Evolutionary conservation across 306 rosid genomes (phyloP).

Genomic region (Trichosanthes cucumerina): DNA sequence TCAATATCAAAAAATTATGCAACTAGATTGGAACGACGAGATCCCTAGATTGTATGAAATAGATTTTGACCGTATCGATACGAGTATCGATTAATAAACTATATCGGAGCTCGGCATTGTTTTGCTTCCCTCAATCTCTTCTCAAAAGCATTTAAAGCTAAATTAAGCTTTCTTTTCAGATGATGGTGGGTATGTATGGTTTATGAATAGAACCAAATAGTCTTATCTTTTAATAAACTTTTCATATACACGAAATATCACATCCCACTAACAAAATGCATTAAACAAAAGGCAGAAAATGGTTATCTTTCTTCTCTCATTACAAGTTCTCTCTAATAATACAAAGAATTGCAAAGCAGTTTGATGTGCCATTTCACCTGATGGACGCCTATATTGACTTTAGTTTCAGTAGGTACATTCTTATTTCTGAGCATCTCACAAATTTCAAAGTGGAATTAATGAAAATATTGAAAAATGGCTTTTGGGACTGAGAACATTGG

Average conservation of each 20-base stretch:
- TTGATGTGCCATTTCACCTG: conserved; percentile 14
- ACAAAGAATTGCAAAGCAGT: not conserved
- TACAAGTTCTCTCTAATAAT: not conserved
- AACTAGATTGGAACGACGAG: not conserved
- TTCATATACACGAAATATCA: not conserved
- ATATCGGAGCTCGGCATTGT: not conserved
- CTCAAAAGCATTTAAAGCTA: not conserved
- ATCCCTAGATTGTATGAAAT: not conserved
- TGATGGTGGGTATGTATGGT: not conserved
- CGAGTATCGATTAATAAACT: too few species aligned
- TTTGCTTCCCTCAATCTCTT: not conserved
- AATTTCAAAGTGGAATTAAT: not conserved
- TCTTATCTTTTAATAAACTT: not conserved
- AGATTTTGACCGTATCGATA: not conserved
- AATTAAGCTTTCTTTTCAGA: not conserved
- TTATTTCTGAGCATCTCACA: not conserved
- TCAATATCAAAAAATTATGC: too few species aligned
- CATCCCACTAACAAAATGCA: not conserved
- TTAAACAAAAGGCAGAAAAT: not conserved
- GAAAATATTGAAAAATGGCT: not conserved
- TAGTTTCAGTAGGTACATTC: not conserved
- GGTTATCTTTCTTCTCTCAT: not conserved
- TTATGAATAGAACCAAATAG: not conserved
- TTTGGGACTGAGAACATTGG: not conserved
- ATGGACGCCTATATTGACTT: conserved; percentile 4